A percentile compares a stretch with the other conserved stretches of the same genome.
Conservation (phyloP, 495 filamentous ascomycete species). For the Penicillium coffeae region DNA sequence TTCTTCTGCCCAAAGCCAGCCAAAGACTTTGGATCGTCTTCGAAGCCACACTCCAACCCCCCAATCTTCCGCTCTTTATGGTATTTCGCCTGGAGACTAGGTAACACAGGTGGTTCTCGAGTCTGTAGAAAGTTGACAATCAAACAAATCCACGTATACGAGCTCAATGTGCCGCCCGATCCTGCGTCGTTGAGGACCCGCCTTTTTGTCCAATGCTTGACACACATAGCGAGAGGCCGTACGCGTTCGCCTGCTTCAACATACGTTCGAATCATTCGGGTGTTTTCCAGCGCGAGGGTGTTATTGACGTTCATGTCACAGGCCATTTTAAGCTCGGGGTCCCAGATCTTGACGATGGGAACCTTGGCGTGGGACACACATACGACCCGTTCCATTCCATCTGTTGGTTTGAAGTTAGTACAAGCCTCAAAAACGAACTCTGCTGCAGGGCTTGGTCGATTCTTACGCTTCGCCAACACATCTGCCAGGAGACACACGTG, state of each 20-base stretch:
- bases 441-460: no score
- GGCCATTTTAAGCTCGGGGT: constrained; percentile 84
- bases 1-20: constrained; percentile 73
- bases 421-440: background rate
- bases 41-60: constrained; percentile 69
- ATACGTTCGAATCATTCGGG: constrained; percentile 96
- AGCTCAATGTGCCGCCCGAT: constrained; percentile 90
- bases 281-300: constrained; percentile 89
- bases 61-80: constrained; percentile 58
- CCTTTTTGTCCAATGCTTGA: constrained; percentile 94
- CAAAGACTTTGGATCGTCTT: constrained; percentile 74
- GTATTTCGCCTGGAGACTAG: constrained; percentile 75
- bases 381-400: constrained; percentile 93
- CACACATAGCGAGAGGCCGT: constrained; percentile 86
- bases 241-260: constrained; percentile 90
- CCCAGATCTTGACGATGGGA: constrained; percentile 98
- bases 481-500: constrained; percentile 84
- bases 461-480: constrained; percentile 73
- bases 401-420: constrained; percentile 38
- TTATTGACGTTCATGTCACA: constrained; percentile 99
- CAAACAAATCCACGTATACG: constrained; percentile 99
- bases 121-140: constrained; percentile 95
- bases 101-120: constrained; percentile 80
- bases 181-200: constrained; percentile 93
- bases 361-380: constrained; percentile 94